phyloP scores from a whole-genome alignment of 306 rosid species.

The Lithocarpus polystachyus region DNA sequence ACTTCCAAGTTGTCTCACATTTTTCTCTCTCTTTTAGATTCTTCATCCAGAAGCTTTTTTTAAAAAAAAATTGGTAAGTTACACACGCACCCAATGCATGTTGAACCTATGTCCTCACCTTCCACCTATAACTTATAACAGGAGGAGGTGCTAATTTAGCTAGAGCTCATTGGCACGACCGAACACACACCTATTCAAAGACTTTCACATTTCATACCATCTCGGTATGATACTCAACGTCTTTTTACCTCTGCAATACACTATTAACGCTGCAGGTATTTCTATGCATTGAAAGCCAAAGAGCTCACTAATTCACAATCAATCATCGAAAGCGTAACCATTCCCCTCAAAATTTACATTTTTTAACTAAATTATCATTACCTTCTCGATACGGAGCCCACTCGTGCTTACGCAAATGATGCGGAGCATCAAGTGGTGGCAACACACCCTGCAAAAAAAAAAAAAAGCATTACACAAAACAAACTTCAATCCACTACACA shows the following conservation, averaged over 20 bases:
- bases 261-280: background rate
- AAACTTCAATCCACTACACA: constrained; percentile 3
- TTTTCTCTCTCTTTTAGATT: background rate
- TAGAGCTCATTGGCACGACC: no score
- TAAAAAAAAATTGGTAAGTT: fast-evolving
- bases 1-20: fast-evolving
- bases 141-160: no score
- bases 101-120: no score
- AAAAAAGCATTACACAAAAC: constrained; percentile 1
- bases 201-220: background rate
- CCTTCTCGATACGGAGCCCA: constrained; percentile 94
- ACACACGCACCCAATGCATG: fast-evolving
- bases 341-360: background rate
- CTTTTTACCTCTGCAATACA: background rate
- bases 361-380: constrained; percentile 12
- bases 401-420: constrained; percentile 94
- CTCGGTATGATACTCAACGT: background rate
- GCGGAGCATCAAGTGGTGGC: constrained; percentile 99
- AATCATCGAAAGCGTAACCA: background rate
- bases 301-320: background rate
- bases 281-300: background rate
- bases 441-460: constrained; percentile 63
- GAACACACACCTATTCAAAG: background rate
- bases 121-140: fast-evolving
- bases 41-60: background rate